Evolutionary conservation across 345 rosid species (phyloP), one percentile per base, ranked within the genome.

Genomic region (Erucastrum elatum): DNA sequence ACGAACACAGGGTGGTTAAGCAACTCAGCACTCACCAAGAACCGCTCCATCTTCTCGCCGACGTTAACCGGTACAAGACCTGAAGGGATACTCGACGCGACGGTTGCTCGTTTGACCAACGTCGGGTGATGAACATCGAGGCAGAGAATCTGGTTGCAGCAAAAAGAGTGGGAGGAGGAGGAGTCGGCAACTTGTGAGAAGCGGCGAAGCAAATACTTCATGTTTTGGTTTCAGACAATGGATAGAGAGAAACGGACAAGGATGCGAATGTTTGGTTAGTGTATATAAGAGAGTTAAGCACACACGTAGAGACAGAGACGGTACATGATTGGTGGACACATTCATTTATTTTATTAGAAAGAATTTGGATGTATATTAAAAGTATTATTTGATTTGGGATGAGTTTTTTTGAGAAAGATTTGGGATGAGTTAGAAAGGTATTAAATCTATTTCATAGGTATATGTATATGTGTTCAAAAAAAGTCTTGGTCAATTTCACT

Each of bases 41-140:
- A 96, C 75, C 98, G 75, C 81, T 90, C 96, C 98, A 89, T 90
- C 83, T 88, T 90, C n/a, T 90, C 97, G 0, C 99, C 99, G 4
- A 96, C 99, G 85, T 85, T 87, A 2, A 96, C 93, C 9, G 98
- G 96, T 3, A 96, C 87, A 80, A 88, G 87, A 0, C 99, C 99
- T 5, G 88, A 85, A 10, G 98, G 97, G 5, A 91, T 96, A 0
- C 72, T 51, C 17, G 66, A 11, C 0, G 72, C 63, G 2, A 71
- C 59, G 6, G 84, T 71, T 27, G 88, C 60, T 72, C 81, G 34
- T 53, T 79, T 79, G 0, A 73, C 64, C 4, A 67, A n/a, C 13
- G 71, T 64, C 16, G 73, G 82, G 6, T 21, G 41, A 51, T 31
- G 67, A 33, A n/a, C 31, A 27, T 11, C 77, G 60, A 26, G 10